A percentile compares a stretch with the other conserved stretches of the same genome.
Conservation (phyloP, 2,329 filamentous ascomycete genomes). For the Plectosphaerella cucumerina region DNA sequence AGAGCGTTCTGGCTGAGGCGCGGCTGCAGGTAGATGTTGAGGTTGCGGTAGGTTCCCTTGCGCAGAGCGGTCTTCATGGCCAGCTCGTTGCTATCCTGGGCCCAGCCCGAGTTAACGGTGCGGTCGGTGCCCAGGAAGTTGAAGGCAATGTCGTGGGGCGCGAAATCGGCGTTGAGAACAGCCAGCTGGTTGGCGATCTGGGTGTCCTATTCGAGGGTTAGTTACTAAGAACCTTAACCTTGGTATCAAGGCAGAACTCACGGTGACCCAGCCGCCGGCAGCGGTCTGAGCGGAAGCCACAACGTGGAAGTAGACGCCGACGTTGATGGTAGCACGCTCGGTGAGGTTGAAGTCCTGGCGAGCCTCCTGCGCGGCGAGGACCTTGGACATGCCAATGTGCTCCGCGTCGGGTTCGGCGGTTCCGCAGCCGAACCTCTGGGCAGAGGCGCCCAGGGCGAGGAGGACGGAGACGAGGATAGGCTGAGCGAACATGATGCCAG, state of each 20-base stretch:
- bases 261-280: slow-evolving; percentile 29
- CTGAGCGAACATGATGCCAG: background rate
- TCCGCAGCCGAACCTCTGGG: background rate
- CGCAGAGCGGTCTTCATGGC: slow-evolving; percentile 42
- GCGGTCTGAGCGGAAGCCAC: slow-evolving; percentile 18
- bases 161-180: slow-evolving; percentile 40
- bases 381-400: background rate
- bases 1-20: slow-evolving; percentile 4
- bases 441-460: background rate
- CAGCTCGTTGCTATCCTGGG: slow-evolving; percentile 19
- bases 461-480: background rate
- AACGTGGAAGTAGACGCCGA: slow-evolving; percentile 25
- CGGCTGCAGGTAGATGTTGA: slow-evolving; percentile 42
- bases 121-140: slow-evolving; percentile 35
- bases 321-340: background rate
- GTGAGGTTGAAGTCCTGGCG: background rate
- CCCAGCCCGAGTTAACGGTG: slow-evolving; percentile 45
- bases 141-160: slow-evolving; percentile 38
- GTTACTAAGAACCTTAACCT: background rate
- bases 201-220: slow-evolving; percentile 21
- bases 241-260: slow-evolving; percentile 12
- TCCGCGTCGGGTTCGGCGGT: background rate
- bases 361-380: background rate
- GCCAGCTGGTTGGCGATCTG: slow-evolving; percentile 35
- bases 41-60: slow-evolving; percentile 35